A percentile compares a stretch with the other conserved stretches of the same genome.
phyloP scores from a whole-genome alignment of 306 rosid genomes.

The Malus fusca region DNA sequence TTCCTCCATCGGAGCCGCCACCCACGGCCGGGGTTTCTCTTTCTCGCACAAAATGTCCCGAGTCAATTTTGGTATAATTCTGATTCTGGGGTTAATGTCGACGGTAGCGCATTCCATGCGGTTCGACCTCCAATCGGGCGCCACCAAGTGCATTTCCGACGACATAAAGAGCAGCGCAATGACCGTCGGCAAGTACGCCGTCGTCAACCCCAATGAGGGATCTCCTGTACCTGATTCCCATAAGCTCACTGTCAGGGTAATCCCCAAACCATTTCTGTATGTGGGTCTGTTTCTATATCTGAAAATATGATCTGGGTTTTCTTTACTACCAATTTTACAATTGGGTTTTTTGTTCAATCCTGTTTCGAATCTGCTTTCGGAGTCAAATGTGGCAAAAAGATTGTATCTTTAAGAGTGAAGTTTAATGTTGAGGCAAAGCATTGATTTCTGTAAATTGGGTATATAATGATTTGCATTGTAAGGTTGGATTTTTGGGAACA shows the following conservation, averaged over 20 bases:
- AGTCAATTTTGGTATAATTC: slow-evolving; percentile 17
- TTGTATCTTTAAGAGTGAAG: not conserved
- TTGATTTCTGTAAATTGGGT: slow-evolving; percentile 2
- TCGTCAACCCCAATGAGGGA: slow-evolving; percentile 45
- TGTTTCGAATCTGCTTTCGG: not conserved
- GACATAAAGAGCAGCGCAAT: slow-evolving; percentile 55
- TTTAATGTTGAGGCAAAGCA: not conserved
- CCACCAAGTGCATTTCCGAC: slow-evolving; percentile 73
- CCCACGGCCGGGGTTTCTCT: not conserved
- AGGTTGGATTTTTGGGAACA: not conserved
- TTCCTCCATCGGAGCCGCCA: not conserved
- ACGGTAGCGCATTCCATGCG: slow-evolving; percentile 41
- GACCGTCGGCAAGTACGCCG: slow-evolving; percentile 68
- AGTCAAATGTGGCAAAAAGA: not conserved
- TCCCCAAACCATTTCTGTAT: not conserved
- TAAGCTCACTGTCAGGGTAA: slow-evolving; percentile 61
- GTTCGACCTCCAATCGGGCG: slow-evolving; percentile 56
- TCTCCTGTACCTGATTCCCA: slow-evolving; percentile 52
- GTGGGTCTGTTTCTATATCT: not conserved
- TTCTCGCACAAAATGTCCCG: slow-evolving; percentile 21
- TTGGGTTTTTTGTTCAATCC: not conserved
- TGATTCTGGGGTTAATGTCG: slow-evolving; percentile 22
- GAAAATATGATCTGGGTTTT: not conserved
- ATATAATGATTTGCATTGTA: not conserved
- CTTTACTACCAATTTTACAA: not conserved